These are phyloP conservation scores for Hanseniaspora sp. DNA, from an alignment of 1,139 yeast genomes.

Conservation along the genomic window DNA sequence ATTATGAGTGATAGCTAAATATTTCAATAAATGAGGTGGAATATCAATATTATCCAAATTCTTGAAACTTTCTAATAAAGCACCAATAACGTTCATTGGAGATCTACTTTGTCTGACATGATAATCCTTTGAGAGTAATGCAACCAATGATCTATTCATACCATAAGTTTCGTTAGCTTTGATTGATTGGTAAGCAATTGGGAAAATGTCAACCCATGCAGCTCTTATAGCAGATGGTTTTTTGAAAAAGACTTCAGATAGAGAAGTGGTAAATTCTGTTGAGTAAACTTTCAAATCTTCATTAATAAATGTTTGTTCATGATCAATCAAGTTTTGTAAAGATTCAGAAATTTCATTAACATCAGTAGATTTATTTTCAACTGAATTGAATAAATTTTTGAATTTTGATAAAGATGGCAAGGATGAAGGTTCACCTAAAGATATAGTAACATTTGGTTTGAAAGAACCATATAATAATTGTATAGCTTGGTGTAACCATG, in stretches of 20 bases:
- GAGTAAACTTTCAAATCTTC: slow-evolving; percentile 41
- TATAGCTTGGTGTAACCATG: slow-evolving; percentile 90
- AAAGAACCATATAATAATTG: slow-evolving; percentile 77
- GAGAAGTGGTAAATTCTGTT: slow-evolving; percentile 52
- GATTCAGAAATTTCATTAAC: slow-evolving; percentile 19
- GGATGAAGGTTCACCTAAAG: slow-evolving; percentile 41
- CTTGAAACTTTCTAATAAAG: slow-evolving; percentile 71
- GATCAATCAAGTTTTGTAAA: slow-evolving; percentile 35
- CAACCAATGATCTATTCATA: slow-evolving; percentile 66
- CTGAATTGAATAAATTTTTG: not conserved
- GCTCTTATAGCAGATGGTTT: slow-evolving; percentile 67
- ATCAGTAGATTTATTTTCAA: not conserved
- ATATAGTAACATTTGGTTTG: slow-evolving; percentile 40
- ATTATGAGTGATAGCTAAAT: slow-evolving; percentile 74
- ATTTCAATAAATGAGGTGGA: slow-evolving; percentile 93
- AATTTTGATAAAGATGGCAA: slow-evolving; percentile 37
- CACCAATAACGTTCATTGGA: slow-evolving; percentile 78
- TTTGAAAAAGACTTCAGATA: slow-evolving; percentile 72
- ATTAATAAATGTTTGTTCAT: slow-evolving; percentile 44
- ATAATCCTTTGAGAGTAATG: slow-evolving; percentile 76
- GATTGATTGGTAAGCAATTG: slow-evolving; percentile 61
- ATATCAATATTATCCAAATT: slow-evolving; percentile 59
- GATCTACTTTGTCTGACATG: slow-evolving; percentile 80
- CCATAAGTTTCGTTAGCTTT: slow-evolving; percentile 74
- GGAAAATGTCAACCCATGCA: slow-evolving; percentile 82